Evolutionary conservation across 164 flowering plant species (phyloP), one percentile per base, ranked within the genome.

Genomic region (Berberis thunbergii): DNA sequence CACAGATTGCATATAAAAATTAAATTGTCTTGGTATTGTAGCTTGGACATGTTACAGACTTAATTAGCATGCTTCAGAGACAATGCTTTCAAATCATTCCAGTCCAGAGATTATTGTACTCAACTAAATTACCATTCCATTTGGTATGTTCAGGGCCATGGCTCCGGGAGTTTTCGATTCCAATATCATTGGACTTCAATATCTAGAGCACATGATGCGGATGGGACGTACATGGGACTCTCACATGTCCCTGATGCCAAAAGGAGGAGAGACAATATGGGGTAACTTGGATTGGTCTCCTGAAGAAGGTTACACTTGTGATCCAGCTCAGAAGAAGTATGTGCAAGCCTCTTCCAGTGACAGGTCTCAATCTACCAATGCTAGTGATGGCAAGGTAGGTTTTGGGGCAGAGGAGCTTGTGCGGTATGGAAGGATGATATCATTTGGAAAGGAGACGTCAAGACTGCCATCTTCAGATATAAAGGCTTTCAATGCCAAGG

Each of bases 211-310:
- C 54, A 54, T 78, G 7, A 65, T 86, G 89, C 74, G 87, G 40
- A 77, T 84, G 6, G 68, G 73, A 40, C 81, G 93, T 56, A 86
- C 91, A 1, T 87, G 96, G 93, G 96, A 89, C 69, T 86, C 96
- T 4, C 50, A 75, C 38, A 50, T 81, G 44, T 86, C 93, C 7
- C 73, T 89, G 78, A 4, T 87, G 55, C 94, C 91, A 6, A 89
- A 87, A 78, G 96, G 96, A 43, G 94, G 96, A 67, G 94, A 89
- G 53, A 66, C 88, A 41, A 76, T 87, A 54, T 89, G 96, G 96
- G 96, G 96, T 38, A 53, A 81, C 77, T 57, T 83, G 76, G 89
- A 89, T 74, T 81, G 86, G 86, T 84, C 91, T 43, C 91, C 94
- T 4, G 91, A 89, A 62, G 88, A 81, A 69, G 82, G 69, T 13